Evolutionary conservation across 225 moss, liverwort and hornwort species (phyloP).

Genomic region (Bryum argenteum): DNA sequence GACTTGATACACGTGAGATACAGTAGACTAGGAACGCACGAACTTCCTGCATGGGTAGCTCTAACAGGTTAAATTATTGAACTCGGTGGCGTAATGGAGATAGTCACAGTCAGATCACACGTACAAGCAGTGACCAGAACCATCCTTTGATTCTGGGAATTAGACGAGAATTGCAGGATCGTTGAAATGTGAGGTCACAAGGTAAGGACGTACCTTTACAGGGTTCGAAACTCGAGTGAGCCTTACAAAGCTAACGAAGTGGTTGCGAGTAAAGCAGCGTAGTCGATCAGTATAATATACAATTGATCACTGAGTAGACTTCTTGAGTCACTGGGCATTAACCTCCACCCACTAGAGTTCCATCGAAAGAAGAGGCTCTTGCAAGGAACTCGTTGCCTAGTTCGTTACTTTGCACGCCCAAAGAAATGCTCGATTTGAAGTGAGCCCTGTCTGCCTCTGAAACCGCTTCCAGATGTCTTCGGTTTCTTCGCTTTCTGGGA

Average conservation of each 20-base stretch:
- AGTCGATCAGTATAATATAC: background rate
- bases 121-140: constrained; percentile 6
- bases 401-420: constrained; percentile 46
- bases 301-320: constrained; percentile 8
- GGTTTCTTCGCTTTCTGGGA: constrained; percentile 50
- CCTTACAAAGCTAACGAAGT: background rate
- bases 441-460: constrained; percentile 45
- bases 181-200: constrained; percentile 6
- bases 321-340: background rate
- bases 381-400: constrained; percentile 8
- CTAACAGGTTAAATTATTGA: constrained; percentile 4
- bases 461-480: constrained; percentile 44
- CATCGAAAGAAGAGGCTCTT: background rate
- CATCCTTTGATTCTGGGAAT: constrained; percentile 11
- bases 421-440: constrained; percentile 74
- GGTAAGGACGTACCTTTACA: background rate
- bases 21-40: constrained; percentile 11
- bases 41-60: constrained; percentile 13
- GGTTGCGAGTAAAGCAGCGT: constrained; percentile 13
- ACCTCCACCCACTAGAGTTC: background rate
- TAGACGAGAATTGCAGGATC: too few species aligned
- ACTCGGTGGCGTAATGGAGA: constrained; percentile 1
- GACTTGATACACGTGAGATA: constrained; percentile 1
- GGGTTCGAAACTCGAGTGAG: constrained; percentile 2
- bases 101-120: constrained; percentile 10